phyloP scores from a whole-genome alignment of 495 filamentous ascomycete genomes.

The Penicillium parvum region DNA sequence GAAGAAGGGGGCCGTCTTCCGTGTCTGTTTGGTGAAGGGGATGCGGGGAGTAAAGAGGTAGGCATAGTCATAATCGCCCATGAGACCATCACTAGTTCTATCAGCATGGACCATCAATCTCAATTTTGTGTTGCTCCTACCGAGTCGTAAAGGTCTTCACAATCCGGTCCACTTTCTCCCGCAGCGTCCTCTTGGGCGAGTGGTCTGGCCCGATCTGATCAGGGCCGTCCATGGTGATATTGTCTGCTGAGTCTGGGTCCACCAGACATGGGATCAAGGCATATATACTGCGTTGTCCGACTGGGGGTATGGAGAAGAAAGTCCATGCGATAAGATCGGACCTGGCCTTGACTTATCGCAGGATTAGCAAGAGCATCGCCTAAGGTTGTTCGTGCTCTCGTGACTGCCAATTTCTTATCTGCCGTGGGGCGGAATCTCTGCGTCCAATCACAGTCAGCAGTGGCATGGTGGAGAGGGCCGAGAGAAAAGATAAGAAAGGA shows the following conservation, averaged over 20 bases:
- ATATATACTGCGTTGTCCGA: too few relatives aligned
- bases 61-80: constrained; percentile 85
- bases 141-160: constrained; percentile 46
- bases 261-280: too few relatives aligned
- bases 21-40: constrained; percentile 70
- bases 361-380: constrained; percentile 25
- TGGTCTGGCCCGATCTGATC: constrained; percentile 50
- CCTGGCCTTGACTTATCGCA: not conserved
- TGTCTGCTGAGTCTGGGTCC: not conserved
- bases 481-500: constrained; percentile 4
- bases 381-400: constrained; percentile 12
- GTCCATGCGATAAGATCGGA: constrained; percentile 8
- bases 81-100: constrained; percentile 56
- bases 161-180: constrained; percentile 32
- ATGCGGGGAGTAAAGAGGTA: constrained; percentile 74
- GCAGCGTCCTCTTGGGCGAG: constrained; percentile 34
- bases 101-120: not conserved
- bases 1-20: constrained; percentile 72
- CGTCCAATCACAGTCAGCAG: not conserved
- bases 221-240: constrained; percentile 39
- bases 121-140: constrained; percentile 31
- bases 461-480: not conserved
- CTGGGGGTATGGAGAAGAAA: constrained; percentile 11
- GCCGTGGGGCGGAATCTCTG: not conserved
- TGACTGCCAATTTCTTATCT: constrained; percentile 2